Conservation (phyloP, 1,284 basidiomycete genomes). For the Austroboletus novae-zelandiae region DNA sequence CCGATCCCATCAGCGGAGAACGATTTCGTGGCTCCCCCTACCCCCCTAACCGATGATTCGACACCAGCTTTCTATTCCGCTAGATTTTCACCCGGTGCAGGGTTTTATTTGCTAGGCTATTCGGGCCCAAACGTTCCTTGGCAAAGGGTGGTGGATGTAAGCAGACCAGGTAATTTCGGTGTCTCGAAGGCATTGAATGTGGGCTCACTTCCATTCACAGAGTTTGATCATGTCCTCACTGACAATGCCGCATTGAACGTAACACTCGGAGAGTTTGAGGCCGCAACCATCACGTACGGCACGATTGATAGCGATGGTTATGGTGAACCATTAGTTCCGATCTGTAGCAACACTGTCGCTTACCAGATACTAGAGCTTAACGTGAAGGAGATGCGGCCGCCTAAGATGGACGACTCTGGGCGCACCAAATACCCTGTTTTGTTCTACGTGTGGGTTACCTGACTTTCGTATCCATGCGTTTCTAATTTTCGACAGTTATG, state of each 20-base stretch:
- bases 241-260: constrained; percentile 73
- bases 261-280: constrained; percentile 69
- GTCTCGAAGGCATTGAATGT: background rate
- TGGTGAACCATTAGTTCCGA: constrained; percentile 47
- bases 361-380: constrained; percentile 63
- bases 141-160: constrained; percentile 75
- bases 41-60: constrained; percentile 64
- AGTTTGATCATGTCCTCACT: constrained; percentile 62
- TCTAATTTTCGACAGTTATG: constrained; percentile 58
- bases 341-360: constrained; percentile 13
- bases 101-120: constrained; percentile 83
- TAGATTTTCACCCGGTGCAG: constrained; percentile 78
- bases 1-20: constrained; percentile 49
- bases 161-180: constrained; percentile 51
- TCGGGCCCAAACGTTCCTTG: constrained; percentile 83
- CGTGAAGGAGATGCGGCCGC: constrained; percentile 87
- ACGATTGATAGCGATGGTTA: constrained; percentile 79
- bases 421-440: constrained; percentile 92
- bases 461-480: background rate
- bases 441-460: constrained; percentile 64
- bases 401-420: constrained; percentile 88
- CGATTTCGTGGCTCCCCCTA: constrained; percentile 39
- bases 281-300: constrained; percentile 66
- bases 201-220: constrained; percentile 33
- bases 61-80: constrained; percentile 64